These are phyloP conservation scores for Suillus americanus DNA, from an alignment of 768 basidiomycete genomes.

Conservation along the genomic window DNA sequence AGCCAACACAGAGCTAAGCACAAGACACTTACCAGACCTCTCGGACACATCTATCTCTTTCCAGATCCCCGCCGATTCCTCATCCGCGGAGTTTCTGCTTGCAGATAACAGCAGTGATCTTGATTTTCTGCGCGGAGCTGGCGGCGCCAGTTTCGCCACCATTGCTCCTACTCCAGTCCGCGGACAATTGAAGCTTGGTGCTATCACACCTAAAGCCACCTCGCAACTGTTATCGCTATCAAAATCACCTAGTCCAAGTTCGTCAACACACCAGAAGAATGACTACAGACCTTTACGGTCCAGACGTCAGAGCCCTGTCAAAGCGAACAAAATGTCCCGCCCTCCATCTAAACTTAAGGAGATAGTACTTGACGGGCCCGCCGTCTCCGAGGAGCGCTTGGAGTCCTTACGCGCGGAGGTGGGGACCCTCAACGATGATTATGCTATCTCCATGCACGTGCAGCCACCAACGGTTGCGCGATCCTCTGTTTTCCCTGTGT, in stretches of 20 bases:
- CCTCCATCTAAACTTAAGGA: constrained; percentile 1
- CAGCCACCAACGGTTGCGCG: background rate
- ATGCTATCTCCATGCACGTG: constrained; percentile 10
- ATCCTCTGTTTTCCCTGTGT: constrained; percentile 3
- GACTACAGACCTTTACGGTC: constrained; percentile 11
- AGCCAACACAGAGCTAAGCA: constrained; percentile 42
- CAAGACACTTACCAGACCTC: constrained; percentile 54
- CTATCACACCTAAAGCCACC: constrained; percentile 40
- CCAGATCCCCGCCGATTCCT: constrained; percentile 45
- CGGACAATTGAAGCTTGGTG: constrained; percentile 38
- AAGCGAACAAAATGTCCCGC: constrained; percentile 11
- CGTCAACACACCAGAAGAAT: constrained; percentile 15
- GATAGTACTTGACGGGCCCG: constrained; percentile 9
- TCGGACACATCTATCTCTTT: constrained; percentile 45
- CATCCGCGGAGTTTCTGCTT: constrained; percentile 34
- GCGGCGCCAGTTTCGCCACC: constrained; percentile 39
- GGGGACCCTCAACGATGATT: constrained; percentile 14
- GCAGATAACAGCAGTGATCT: constrained; percentile 41
- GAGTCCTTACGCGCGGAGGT: constrained; percentile 19
- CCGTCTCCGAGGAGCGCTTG: constrained; percentile 29
- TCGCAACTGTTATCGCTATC: constrained; percentile 4
- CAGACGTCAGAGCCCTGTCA: constrained; percentile 16
- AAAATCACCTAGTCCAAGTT: constrained; percentile 15
- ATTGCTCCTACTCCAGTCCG: constrained; percentile 26
- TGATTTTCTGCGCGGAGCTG: constrained; percentile 41